These are phyloP conservation scores for Calonectria ilicicola DNA, from an alignment of 2,329 filamentous ascomycete species.

Conservation along the genomic window DNA sequence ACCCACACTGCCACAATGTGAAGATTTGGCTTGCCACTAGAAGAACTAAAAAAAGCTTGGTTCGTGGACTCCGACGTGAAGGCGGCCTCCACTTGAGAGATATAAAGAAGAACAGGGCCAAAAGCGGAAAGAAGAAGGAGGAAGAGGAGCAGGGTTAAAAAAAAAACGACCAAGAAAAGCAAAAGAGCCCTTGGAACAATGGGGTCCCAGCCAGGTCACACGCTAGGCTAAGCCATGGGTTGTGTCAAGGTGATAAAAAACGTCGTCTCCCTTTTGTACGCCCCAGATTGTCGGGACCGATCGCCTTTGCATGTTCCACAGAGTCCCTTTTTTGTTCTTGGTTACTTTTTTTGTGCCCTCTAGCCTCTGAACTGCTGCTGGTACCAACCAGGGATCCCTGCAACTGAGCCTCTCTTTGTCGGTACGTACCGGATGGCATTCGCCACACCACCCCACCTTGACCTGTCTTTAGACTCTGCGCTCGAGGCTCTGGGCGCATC, in stretches of 20 bases:
- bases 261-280: not conserved
- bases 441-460: conserved; percentile 8
- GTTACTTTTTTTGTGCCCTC: not conserved
- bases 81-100: not conserved
- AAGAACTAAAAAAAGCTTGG: conserved; percentile 5
- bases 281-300: conserved; percentile 5
- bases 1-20: conserved; percentile 33
- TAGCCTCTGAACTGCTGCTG: conserved; percentile 13
- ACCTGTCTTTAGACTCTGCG: conserved; percentile 2
- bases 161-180: not conserved
- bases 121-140: not conserved
- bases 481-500: not conserved
- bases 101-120: not conserved
- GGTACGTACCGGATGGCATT: not conserved
- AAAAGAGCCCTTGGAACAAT: not conserved
- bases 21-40: not conserved
- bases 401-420: not conserved
- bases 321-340: not conserved
- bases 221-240: not conserved
- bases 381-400: conserved; percentile 19
- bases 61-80: conserved; percentile 4
- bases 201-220: not conserved
- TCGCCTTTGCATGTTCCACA: conserved; percentile 9
- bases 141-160: too few species aligned
- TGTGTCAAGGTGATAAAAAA: not conserved